Base-by-base conservation (phyloP, 1,139 yeast species). In the Sugiyamaella novakii region DNA sequence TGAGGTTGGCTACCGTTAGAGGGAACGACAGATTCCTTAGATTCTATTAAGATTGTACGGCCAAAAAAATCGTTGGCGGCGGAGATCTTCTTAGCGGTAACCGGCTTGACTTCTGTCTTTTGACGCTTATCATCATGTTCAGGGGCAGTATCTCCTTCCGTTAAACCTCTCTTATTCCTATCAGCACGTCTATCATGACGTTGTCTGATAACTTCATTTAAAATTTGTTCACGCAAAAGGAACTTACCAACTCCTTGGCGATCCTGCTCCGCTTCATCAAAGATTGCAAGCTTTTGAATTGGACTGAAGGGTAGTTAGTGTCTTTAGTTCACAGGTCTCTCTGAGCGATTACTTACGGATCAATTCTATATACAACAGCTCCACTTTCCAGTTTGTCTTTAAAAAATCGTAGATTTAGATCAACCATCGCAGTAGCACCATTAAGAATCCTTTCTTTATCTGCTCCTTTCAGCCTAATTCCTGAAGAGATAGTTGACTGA, bases 301-400 rank as follows among this genome's bases (percentile, higher is more conserved):
- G 72, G 67, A 11, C 54, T 50, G 12, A 67, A 70, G 14, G 22
- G 8, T 25, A 24, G 43, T 43, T 43, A 43, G 36, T 6, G 27
- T 22, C 19, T 2, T 11, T 28, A 14, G 8, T 22, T 5, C 31
- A 6, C 27, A 19, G 40, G 15, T 37, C n/a, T n/a, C n/a, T n/a
- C n/a, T n/a, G n/a, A n/a, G n/a, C n/a, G 17, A 11, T n/a, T 15
- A 50, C 54, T 50, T 47, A 50, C 46, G 73, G 73, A 8, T 70
- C 72, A 7, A 67, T 46, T 17, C 63, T 56, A 38, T 56, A 62
- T 10, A 62, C 61, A 19, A 52, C 43, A 2, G 64, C 51, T 1
- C 71, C 71, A 28, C 55, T 60, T 6, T 66, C 71, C 5, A 63
- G 54, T 36, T 56, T 56, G 31, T 63, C 67, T 31, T 62, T 60